phyloP scores from a whole-genome alignment of 192 early-diverging fungal genomes.

The Coemansia sp. region DNA sequence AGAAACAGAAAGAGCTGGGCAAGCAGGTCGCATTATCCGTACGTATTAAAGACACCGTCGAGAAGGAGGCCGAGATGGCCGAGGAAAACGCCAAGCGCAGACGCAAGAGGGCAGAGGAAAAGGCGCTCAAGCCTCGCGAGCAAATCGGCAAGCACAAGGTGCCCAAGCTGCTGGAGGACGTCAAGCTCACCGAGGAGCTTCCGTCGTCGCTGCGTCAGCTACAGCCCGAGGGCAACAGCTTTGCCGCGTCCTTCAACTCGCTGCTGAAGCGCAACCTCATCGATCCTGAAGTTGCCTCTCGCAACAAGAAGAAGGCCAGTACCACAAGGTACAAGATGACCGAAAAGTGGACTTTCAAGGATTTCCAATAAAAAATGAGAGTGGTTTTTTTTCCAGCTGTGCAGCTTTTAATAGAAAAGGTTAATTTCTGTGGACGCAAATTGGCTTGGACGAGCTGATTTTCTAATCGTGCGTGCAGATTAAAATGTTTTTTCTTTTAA shows the following conservation, averaged over 20 bases:
- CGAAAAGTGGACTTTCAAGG: slow-evolving; percentile 54
- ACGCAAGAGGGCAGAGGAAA: slow-evolving; percentile 29
- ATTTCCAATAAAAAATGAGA: slow-evolving; percentile 25
- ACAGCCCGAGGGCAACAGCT: slow-evolving; percentile 46
- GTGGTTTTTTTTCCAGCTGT: not conserved
- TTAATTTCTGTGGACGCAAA: too few species aligned
- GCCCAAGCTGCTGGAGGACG: slow-evolving; percentile 30
- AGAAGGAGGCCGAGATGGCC: slow-evolving; percentile 35
- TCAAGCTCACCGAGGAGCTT: slow-evolving; percentile 49
- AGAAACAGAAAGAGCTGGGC: slow-evolving; percentile 44
- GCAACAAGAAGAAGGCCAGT: slow-evolving; percentile 8
- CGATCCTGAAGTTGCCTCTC: slow-evolving; percentile 24
- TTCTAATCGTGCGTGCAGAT: too few species aligned
- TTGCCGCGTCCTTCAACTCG: slow-evolving; percentile 33
- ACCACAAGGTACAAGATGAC: slow-evolving; percentile 24
- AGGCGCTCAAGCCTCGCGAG: slow-evolving; percentile 29
- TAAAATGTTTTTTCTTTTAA: too few species aligned
- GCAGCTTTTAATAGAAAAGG: not conserved
- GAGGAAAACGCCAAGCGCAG: slow-evolving; percentile 22
- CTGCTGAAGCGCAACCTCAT: slow-evolving; percentile 49
- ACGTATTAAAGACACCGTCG: slow-evolving; percentile 53
- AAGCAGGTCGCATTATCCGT: slow-evolving; percentile 57
- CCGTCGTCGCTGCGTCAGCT: slow-evolving; percentile 43
- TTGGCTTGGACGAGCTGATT: too few species aligned
- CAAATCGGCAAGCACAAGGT: slow-evolving; percentile 36